These are phyloP conservation scores for Mucor ambiguus DNA, from an alignment of 371 early-diverging fungal species.

Conservation along the genomic window DNA sequence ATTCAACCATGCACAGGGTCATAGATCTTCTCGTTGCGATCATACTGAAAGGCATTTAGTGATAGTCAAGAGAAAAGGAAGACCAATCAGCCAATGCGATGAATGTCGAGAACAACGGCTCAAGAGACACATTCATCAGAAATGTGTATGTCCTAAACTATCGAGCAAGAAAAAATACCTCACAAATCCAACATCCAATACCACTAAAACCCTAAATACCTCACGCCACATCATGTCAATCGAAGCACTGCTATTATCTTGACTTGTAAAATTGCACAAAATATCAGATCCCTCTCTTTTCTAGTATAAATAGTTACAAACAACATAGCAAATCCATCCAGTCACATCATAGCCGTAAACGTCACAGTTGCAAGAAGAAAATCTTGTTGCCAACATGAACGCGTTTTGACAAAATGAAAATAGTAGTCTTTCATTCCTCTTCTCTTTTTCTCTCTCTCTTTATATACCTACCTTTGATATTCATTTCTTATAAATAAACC, in stretches of 20 bases:
- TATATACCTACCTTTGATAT: background rate
- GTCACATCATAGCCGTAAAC: background rate
- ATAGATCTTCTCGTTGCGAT: constrained; percentile 26
- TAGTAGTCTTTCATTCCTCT: background rate
- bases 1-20: constrained; percentile 14
- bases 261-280: background rate
- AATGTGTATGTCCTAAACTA: constrained; percentile 17
- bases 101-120: constrained; percentile 22
- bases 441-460: background rate
- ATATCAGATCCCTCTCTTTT: background rate
- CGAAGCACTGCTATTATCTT: constrained; percentile 16
- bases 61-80: constrained; percentile 22
- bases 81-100: constrained; percentile 28
- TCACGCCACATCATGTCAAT: constrained; percentile 25
- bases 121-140: constrained; percentile 21
- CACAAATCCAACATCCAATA: background rate
- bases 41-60: constrained; percentile 23
- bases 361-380: constrained; percentile 11
- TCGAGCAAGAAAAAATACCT: background rate
- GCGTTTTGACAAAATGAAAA: constrained; percentile 10
- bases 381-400: constrained; percentile 6
- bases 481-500: constrained; percentile 2
- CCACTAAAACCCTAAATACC: background rate
- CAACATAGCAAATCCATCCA: background rate
- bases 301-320: background rate